These are phyloP conservation scores for Eucalyptus polybractea DNA, from an alignment of 345 rosid genomes.

Conservation along the genomic window DNA sequence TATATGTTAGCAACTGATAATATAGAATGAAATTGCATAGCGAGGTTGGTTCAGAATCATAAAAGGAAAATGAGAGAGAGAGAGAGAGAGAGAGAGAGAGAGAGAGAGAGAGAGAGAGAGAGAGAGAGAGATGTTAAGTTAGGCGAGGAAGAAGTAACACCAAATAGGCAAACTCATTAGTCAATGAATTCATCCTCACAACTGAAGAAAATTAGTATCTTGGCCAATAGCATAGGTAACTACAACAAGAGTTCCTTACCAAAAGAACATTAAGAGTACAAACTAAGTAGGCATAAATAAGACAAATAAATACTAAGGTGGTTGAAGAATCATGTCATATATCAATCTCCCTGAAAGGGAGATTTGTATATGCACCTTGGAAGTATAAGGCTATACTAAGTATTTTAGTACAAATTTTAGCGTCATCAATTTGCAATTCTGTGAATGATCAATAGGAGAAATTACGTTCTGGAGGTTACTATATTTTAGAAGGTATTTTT, in stretches of 20 bases:
- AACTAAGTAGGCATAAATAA: background rate
- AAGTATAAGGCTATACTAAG: too few species aligned
- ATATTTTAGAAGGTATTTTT: fast-evolving
- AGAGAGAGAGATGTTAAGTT: too few species aligned
- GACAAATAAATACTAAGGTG: background rate
- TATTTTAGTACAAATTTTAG: too few species aligned
- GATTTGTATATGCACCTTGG: fast-evolving
- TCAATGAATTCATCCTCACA: background rate
- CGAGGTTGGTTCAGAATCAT: too few species aligned
- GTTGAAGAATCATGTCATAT: too few species aligned
- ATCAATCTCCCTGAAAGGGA: background rate
- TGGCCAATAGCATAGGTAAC: background rate
- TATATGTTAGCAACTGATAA: too few species aligned
- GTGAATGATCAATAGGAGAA: fast-evolving
- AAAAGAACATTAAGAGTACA: fast-evolving
- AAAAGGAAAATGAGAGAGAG: too few species aligned
- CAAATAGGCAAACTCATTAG: background rate
- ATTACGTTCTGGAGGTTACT: fast-evolving
- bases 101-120: too few species aligned
- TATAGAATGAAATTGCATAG: too few species aligned
- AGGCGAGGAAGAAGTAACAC: too few species aligned
- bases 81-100: too few species aligned
- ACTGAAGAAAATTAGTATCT: background rate
- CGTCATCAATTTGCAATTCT: fast-evolving
- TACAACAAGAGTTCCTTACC: background rate